Evolutionary conservation across 495 filamentous ascomycete genomes (phyloP).

Genomic region (Opeltia flavorubescens): DNA sequence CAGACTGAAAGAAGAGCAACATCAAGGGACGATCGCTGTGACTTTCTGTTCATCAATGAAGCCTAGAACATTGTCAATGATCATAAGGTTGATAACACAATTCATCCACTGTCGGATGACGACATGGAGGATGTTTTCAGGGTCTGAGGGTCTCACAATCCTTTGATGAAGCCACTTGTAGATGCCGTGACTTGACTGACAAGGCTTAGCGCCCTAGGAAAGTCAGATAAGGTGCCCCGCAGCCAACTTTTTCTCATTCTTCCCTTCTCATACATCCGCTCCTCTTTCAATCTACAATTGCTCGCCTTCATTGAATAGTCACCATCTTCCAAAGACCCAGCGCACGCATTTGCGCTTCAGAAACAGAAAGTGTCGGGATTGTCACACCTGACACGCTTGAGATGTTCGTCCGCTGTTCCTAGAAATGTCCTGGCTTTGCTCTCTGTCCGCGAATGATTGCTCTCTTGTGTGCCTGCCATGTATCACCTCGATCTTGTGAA

Average conservation of each 20-base stretch:
- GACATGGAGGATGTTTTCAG: neutral
- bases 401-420: conserved; percentile 19
- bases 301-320: neutral
- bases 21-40: too few relatives aligned
- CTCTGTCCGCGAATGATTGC: conserved; percentile 8
- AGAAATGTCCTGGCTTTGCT: conserved; percentile 10
- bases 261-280: neutral
- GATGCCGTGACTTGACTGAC: neutral
- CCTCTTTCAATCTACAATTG: conserved; percentile 1
- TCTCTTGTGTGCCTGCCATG: conserved; percentile 15
- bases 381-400: conserved; percentile 9
- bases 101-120: neutral
- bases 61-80: too few relatives aligned
- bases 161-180: neutral
- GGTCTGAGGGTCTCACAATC: neutral
- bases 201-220: conserved; percentile 8
- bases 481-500: conserved; percentile 15
- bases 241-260: conserved; percentile 13
- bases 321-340: too few relatives aligned
- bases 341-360: neutral
- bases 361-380: too few relatives aligned
- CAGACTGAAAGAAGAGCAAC: too few relatives aligned
- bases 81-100: too few relatives aligned
- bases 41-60: too few relatives aligned
- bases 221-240: conserved; percentile 15